These are phyloP conservation scores for Tephrocybe sp. DNA, from an alignment of 768 basidiomycete genomes.

Conservation along the genomic window DNA sequence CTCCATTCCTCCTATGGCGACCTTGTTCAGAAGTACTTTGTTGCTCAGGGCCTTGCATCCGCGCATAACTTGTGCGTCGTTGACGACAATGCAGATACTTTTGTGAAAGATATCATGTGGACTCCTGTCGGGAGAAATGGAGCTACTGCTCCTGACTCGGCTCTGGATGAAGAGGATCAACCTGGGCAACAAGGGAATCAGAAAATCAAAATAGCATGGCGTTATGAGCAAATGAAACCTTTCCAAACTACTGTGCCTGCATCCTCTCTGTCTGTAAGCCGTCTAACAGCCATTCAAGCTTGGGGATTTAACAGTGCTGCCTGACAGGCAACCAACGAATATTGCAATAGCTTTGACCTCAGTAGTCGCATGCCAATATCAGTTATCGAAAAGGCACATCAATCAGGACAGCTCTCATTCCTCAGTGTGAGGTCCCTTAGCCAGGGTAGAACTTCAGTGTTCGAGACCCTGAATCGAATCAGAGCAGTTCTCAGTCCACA, in stretches of 20 bases:
- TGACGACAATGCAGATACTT: conserved; percentile 52
- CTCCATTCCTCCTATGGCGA: conserved; percentile 82
- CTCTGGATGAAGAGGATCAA: conserved; percentile 25
- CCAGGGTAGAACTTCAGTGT: conserved; percentile 14
- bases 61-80: conserved; percentile 72
- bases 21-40: conserved; percentile 84
- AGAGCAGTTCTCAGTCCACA: conserved; percentile 25
- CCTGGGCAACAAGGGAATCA: conserved; percentile 41
- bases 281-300: conserved; percentile 14
- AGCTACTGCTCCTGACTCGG: neutral
- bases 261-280: conserved; percentile 45
- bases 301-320: neutral
- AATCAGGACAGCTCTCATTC: conserved; percentile 36
- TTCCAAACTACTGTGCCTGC: conserved; percentile 81
- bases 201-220: conserved; percentile 94
- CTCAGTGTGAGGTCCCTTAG: conserved; percentile 5
- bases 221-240: conserved; percentile 91
- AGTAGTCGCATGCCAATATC: conserved; percentile 57
- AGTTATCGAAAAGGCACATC: conserved; percentile 43
- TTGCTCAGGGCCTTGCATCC: conserved; percentile 80
- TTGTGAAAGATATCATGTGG: conserved; percentile 86
- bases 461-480: conserved; percentile 25
- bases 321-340: conserved; percentile 54
- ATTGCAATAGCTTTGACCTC: conserved; percentile 74
- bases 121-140: conserved; percentile 38